Evolutionary conservation across 306 rosid species (phyloP).

Genomic region (Delonix regia): DNA sequence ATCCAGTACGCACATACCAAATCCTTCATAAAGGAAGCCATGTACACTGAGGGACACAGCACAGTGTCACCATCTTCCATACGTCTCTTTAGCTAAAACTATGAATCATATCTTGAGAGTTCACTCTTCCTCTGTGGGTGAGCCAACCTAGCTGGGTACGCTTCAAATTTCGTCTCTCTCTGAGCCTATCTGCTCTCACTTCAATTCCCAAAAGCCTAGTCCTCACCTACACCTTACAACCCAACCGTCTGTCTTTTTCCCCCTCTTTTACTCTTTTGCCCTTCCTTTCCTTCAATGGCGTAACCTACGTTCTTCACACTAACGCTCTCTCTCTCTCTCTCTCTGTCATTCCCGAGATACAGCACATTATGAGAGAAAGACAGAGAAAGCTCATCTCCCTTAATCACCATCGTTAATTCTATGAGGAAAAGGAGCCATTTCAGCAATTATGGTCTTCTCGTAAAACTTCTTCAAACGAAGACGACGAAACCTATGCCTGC

Average conservation of each 20-base stretch:
- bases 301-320: slow-evolving; percentile 41
- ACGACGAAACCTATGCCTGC: slow-evolving; percentile 44
- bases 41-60: no score
- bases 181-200: slow-evolving; percentile 59
- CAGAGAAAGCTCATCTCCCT: neutral
- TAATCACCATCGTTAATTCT: slow-evolving; percentile 45
- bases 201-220: slow-evolving; percentile 94
- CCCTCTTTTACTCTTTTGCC: slow-evolving; percentile 43
- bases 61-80: no score
- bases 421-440: slow-evolving; percentile 10
- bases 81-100: no score
- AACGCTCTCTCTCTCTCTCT: neutral
- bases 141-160: slow-evolving; percentile 30
- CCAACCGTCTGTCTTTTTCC: slow-evolving; percentile 69
- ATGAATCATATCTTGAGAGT: neutral
- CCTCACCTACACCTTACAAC: slow-evolving; percentile 72
- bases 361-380: slow-evolving; percentile 29
- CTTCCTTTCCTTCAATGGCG: slow-evolving; percentile 46
- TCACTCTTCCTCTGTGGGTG: slow-evolving; percentile 16
- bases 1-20: no score
- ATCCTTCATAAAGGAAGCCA: no score
- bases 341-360: slow-evolving; percentile 83
- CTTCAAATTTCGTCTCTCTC: slow-evolving; percentile 44
- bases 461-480: slow-evolving; percentile 33
- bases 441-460: slow-evolving; percentile 43